Base-by-base conservation (phyloP, 2,329 filamentous ascomycete genomes). In the Cladophialophora yegresii region DNA sequence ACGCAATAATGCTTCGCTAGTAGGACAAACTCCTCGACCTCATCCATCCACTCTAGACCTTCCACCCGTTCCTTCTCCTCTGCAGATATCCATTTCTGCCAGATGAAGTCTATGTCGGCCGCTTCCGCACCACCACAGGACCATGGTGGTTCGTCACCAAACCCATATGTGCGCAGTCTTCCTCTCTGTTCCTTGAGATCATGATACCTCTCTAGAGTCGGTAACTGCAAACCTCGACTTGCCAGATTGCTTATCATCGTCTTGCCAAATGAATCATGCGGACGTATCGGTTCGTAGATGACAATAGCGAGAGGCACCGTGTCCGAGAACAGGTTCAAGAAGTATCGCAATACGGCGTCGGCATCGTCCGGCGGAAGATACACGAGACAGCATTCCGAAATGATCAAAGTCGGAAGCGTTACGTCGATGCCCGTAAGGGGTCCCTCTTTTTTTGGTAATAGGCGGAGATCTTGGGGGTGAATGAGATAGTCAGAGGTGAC, bases 331-430 rank as follows among this genome's bases (percentile, higher is more conserved):
- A 82, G 70, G 43, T 86, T 83, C 2, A 83, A 81, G 71, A 93
- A 92, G 75, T 86, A 88, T 16, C 80, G 75, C 23, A 96, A 76
- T 4, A 93, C 86, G 1, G 79, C 77, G 43, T 83, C 81, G 0
- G 92, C 89, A 58, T 87, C 83, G 0, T 82, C 72, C 0, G 87
- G 83, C 8, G 88, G 83, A 1, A 99, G 84, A 73, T 99, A 99
- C 75, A 95, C 91, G 33, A 99, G 84, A 75, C 95, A 99, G 82
- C 95, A 98, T 77, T 99, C 95, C 0, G 93, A 98, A 6, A 99
- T 83, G 26, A 99, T 78, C 8, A 99, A 79, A 0, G 95, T 99
- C 0, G 95, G 92, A 0, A 91, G 71, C 26, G 74, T 85, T 72
- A 70, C 77, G 73, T 79, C 84, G 71, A 79, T 86, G 69, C 82